A percentile compares a stretch with the other conserved stretches of the same genome.
These are phyloP conservation scores for Stagonosporopsis cucurbitacearum DNA, from an alignment of 2,329 filamentous ascomycete species.

Conservation along the genomic window DNA sequence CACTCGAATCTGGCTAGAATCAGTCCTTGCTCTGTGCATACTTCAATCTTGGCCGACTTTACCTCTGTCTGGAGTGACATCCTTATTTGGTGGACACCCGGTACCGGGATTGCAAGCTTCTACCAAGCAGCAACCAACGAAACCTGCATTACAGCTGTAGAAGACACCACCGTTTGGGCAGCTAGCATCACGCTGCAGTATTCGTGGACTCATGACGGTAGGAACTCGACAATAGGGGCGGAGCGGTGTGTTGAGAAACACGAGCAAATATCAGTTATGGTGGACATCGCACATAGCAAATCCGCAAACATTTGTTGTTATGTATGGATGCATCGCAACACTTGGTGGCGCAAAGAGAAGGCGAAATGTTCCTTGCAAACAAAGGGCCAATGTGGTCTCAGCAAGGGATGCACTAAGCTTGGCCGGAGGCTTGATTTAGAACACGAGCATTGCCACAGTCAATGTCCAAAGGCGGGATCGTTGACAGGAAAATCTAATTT, in stretches of 20 bases:
- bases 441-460: conserved; percentile 8
- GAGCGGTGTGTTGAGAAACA: neutral
- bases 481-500: neutral
- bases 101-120: conserved; percentile 29
- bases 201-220: conserved; percentile 17
- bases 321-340: neutral
- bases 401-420: conserved; percentile 15
- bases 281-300: neutral
- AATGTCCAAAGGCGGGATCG: neutral
- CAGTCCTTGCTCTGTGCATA: neutral
- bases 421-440: conserved; percentile 11
- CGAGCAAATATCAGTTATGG: neutral
- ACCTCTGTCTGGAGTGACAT: conserved; percentile 27
- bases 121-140: conserved; percentile 34
- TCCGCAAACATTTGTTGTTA: neutral
- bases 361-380: conserved; percentile 20
- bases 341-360: conserved; percentile 9
- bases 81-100: conserved; percentile 31
- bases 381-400: conserved; percentile 15
- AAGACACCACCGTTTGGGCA: conserved; percentile 29
- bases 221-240: neutral
- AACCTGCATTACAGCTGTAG: conserved; percentile 30
- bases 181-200: conserved; percentile 11
- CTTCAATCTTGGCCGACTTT: conserved; percentile 2
- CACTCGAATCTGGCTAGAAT: neutral